Percentiles rank a stretch among this genome's conserved stretches.
Conservation (phyloP, 305 asterid genomes). For the Solanum hybrid region DNA sequence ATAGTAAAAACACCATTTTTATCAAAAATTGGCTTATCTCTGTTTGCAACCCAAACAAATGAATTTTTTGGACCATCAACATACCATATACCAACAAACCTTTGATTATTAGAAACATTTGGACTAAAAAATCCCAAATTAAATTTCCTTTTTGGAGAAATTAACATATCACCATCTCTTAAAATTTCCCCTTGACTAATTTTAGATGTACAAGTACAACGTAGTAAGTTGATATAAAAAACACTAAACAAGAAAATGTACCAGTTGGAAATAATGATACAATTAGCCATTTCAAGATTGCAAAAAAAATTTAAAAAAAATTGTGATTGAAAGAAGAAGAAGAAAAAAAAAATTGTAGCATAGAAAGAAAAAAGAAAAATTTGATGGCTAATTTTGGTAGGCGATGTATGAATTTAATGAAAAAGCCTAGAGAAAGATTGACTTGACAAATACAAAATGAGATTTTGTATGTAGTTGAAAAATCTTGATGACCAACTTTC, state of each 20-base stretch:
- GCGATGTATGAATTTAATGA: background rate
- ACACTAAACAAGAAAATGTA: background rate
- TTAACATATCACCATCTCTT: slow-evolving; percentile 40
- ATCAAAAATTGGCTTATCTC: slow-evolving; percentile 38
- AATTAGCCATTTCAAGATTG: background rate
- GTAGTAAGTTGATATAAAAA: slow-evolving; percentile 6
- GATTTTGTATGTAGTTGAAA: background rate
- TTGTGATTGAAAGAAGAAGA: background rate
- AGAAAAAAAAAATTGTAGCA: background rate
- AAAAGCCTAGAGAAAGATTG: background rate
- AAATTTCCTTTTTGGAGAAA: slow-evolving; percentile 35
- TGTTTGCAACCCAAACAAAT: slow-evolving; percentile 74
- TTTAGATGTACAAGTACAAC: slow-evolving; percentile 13
- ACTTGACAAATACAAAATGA: background rate
- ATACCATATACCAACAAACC: slow-evolving; percentile 74
- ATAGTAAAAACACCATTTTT: slow-evolving; percentile 29
- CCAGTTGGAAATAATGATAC: background rate
- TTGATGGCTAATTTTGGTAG: background rate
- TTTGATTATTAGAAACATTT: slow-evolving; percentile 24
- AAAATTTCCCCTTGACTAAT: slow-evolving; percentile 24
- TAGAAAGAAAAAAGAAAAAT: background rate
- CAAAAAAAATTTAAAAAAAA: background rate
- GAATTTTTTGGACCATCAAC: slow-evolving; percentile 16
- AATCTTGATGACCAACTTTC: background rate
- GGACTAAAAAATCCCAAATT: slow-evolving; percentile 72